A percentile compares a stretch with the other conserved stretches of the same genome.
phyloP scores from a whole-genome alignment of 768 basidiomycete genomes.

The Rhodosporidiobolus sp. region DNA sequence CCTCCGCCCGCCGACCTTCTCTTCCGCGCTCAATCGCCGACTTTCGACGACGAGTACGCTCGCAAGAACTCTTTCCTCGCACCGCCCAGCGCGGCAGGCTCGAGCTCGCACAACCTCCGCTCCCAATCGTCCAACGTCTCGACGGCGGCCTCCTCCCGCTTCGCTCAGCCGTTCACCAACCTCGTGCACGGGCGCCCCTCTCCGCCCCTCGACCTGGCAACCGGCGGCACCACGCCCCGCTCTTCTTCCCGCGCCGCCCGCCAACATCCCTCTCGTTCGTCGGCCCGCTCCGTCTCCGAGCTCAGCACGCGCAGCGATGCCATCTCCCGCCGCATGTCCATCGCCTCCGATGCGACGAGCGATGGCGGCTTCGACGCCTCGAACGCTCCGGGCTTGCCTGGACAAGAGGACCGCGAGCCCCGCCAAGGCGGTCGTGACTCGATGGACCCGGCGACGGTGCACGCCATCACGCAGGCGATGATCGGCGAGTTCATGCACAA shows the following conservation, averaged over 20 bases:
- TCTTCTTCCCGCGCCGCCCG: constrained; percentile 3
- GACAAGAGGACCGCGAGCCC: constrained; percentile 1
- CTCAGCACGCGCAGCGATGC: constrained; percentile 50
- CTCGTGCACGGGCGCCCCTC: constrained; percentile 8
- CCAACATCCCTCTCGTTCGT: constrained; percentile 3
- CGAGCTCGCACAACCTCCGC: constrained; percentile 1
- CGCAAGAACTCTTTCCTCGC: constrained; percentile 23
- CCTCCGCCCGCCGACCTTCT: constrained; percentile 90
- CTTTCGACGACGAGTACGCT: constrained; percentile 40
- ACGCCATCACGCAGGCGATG: constrained; percentile 99
- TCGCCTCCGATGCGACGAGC: constrained; percentile 58
- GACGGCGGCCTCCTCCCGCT: constrained; percentile 14
- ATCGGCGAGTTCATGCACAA: constrained; percentile 98
- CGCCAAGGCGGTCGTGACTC: constrained; percentile 52
- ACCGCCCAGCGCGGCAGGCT: constrained; percentile 8
- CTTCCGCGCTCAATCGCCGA: constrained; percentile 63
- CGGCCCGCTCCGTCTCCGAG: constrained; percentile 27
- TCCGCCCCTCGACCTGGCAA: constrained; percentile 12
- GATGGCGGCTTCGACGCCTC: constrained; percentile 35
- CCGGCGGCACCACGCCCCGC: constrained; percentile 11
- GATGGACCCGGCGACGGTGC: constrained; percentile 87
- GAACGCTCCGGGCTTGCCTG: constrained; percentile 10
- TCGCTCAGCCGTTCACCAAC: constrained; percentile 18
- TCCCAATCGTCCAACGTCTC: constrained; percentile 18
- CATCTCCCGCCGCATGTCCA: constrained; percentile 71